Evolutionary conservation across 2,329 filamentous ascomycete species (phyloP).

Genomic region (Hansfordia pulvinata): DNA sequence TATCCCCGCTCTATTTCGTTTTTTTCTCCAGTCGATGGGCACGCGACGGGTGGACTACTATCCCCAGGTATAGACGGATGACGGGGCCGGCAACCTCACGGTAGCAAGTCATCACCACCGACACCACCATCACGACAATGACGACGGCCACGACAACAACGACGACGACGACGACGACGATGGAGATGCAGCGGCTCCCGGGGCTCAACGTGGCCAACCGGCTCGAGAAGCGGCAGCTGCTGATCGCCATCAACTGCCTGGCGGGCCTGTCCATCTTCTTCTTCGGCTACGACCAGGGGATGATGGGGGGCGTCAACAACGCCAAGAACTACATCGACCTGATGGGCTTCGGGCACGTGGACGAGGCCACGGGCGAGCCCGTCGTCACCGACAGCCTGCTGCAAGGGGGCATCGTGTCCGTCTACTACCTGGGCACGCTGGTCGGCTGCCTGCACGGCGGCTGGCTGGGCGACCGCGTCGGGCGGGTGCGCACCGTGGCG

Average conservation of each 20-base stretch:
- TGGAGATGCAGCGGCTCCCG: no score
- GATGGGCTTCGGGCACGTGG: slow-evolving; percentile 51
- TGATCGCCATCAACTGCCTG: slow-evolving; percentile 48
- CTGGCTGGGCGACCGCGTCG: slow-evolving; percentile 47
- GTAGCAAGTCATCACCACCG: no score
- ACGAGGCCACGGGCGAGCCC: slow-evolving; percentile 28
- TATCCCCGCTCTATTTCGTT: no score
- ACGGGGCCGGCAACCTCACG: no score
- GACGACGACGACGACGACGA: no score
- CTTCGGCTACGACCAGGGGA: slow-evolving; percentile 45
- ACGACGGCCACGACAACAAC: no score
- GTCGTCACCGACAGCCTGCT: slow-evolving; percentile 45
- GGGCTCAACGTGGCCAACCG: slow-evolving; percentile 39
- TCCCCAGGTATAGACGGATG: no score
- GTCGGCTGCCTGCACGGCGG: slow-evolving; percentile 51
- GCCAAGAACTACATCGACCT: slow-evolving; percentile 47
- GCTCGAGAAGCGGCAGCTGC: slow-evolving; percentile 38
- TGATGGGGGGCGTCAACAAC: slow-evolving; percentile 54
- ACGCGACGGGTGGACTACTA: no score
- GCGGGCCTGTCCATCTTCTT: slow-evolving; percentile 56
- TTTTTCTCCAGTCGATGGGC: no score
- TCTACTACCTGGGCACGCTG: slow-evolving; percentile 45
- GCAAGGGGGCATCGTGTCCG: slow-evolving; percentile 47
- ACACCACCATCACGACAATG: no score
- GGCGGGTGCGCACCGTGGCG: slow-evolving; percentile 50